phyloP scores from a whole-genome alignment of 2,329 filamentous ascomycete species.

The Talaromyces sp. region DNA sequence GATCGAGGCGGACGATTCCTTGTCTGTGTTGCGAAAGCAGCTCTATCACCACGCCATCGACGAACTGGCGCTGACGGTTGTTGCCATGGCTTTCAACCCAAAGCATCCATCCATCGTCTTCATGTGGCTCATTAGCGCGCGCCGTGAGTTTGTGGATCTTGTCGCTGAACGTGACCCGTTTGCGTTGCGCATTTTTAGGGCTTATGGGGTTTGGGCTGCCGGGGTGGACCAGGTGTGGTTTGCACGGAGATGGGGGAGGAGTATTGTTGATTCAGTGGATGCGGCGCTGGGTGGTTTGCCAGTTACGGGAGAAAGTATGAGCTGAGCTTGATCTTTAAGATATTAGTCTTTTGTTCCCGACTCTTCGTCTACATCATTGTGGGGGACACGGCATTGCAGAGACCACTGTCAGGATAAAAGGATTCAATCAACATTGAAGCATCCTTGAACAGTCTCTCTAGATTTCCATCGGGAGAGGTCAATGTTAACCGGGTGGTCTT shows the following conservation, averaged over 20 bases:
- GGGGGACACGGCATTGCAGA: no score
- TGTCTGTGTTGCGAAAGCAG: background rate
- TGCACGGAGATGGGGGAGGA: background rate
- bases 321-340: background rate
- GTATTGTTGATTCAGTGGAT: background rate
- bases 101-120: conserved; percentile 4
- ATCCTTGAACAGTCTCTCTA: no score
- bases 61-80: background rate
- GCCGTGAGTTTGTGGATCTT: conserved; percentile 4
- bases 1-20: background rate
- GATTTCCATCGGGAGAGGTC: no score
- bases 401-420: no score
- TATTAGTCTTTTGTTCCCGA: no score
- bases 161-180: background rate
- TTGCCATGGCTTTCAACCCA: background rate
- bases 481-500: no score
- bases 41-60: conserved; percentile 4
- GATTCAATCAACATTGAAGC: no score
- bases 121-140: conserved; percentile 8
- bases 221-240: conserved; percentile 4
- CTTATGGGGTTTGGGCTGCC: background rate
- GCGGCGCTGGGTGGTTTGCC: background rate
- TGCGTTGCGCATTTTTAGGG: conserved; percentile 3
- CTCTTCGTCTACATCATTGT: no score
- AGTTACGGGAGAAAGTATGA: background rate